phyloP scores from a whole-genome alignment of 1,284 basidiomycete species.

The Trichosporon sp. region DNA sequence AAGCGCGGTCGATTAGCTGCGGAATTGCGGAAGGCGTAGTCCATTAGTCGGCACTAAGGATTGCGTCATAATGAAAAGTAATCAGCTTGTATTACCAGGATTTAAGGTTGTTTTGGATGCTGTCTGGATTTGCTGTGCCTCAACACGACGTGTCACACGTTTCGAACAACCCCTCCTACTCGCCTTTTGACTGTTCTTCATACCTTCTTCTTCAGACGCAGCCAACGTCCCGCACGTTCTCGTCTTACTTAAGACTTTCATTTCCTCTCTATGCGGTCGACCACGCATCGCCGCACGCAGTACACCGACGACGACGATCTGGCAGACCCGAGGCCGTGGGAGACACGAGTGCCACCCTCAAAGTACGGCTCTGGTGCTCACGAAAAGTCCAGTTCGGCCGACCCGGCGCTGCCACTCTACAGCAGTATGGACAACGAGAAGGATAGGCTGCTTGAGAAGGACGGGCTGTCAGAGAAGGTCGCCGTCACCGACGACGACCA shows the following conservation, averaged over 20 bases:
- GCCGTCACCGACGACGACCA: slow-evolving; percentile 29
- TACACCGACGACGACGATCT: slow-evolving; percentile 32
- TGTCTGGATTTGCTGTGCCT: not conserved
- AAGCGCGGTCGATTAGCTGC: not conserved
- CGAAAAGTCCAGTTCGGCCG: slow-evolving; percentile 8
- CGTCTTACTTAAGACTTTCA: not conserved
- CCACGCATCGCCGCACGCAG: slow-evolving; percentile 20
- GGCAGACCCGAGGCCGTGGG: slow-evolving; percentile 42
- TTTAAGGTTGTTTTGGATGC: not conserved
- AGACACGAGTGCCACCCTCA: slow-evolving; percentile 29
- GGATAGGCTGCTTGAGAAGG: slow-evolving; percentile 6
- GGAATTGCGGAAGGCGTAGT: not conserved
- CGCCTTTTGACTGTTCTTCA: not conserved
- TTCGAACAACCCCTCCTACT: not conserved
- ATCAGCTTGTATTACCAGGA: not conserved
- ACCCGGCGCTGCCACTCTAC: slow-evolving; percentile 16
- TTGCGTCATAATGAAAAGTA: not conserved
- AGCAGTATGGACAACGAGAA: slow-evolving; percentile 15
- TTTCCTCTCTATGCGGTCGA: slow-evolving; percentile 18
- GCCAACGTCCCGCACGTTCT: slow-evolving; percentile 5
- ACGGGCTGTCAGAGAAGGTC: slow-evolving; percentile 23
- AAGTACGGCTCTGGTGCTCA: slow-evolving; percentile 30
- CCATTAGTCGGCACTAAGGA: not conserved
- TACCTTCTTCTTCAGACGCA: not conserved
- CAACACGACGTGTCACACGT: slow-evolving; percentile 1